Conservation (phyloP, 2,329 filamentous ascomycete genomes). For the Stemphylium beticola region DNA sequence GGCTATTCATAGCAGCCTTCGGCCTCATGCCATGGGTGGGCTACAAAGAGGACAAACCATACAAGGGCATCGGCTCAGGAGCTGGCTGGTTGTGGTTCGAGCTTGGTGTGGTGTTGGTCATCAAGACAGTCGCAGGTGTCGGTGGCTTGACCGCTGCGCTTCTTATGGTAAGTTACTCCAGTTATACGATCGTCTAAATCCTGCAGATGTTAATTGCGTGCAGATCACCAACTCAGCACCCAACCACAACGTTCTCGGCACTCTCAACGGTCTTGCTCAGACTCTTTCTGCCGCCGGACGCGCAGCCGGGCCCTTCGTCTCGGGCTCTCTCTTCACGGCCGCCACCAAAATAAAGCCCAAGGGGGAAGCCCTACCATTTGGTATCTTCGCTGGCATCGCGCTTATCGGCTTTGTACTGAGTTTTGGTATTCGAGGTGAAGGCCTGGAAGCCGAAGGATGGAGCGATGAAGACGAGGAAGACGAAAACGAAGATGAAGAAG, state of each 20-base stretch:
- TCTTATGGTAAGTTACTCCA: conserved; percentile 69
- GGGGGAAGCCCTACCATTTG: conserved; percentile 85
- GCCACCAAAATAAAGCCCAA: conserved; percentile 75
- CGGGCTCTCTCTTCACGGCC: conserved; percentile 83
- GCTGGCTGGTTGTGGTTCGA: conserved; percentile 78
- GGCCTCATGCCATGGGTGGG: conserved; percentile 88
- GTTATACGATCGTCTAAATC: neutral
- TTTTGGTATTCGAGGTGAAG: conserved; percentile 73
- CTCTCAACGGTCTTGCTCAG: conserved; percentile 91
- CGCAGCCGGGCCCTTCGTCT: conserved; percentile 85
- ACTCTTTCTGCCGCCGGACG: conserved; percentile 90
- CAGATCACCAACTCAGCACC: conserved; percentile 94
- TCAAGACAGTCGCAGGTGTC: conserved; percentile 91
- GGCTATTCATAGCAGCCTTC: conserved; percentile 83
- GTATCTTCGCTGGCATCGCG: conserved; percentile 82
- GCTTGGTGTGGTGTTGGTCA: conserved; percentile 77
- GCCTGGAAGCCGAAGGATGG: conserved; percentile 65
- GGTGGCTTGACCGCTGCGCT: conserved; percentile 89
- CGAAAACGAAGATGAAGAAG: conserved; percentile 38
- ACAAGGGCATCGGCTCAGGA: conserved; percentile 63
- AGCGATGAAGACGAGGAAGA: conserved; percentile 47
- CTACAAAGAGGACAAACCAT: conserved; percentile 66
- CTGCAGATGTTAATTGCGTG: neutral
- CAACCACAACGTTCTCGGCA: conserved; percentile 82
- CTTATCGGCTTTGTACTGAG: conserved; percentile 81